phyloP scores from a whole-genome alignment of 2,329 filamentous ascomycete genomes.

The Calonectria multiphialidica region DNA sequence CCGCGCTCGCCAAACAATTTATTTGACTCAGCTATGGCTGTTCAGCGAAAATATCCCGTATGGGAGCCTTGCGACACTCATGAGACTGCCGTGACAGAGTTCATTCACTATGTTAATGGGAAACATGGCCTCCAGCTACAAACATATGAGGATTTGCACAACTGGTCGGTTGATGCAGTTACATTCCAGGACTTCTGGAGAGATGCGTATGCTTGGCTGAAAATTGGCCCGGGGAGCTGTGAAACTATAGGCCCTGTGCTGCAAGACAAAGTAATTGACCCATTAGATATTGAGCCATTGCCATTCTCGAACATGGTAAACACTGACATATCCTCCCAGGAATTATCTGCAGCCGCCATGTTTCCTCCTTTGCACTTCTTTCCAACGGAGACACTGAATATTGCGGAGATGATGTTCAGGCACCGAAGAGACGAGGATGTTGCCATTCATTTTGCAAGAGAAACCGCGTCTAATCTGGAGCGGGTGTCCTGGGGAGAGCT shows the following conservation, averaged over 20 bases:
- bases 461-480: not conserved
- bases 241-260: not conserved
- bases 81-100: conserved; percentile 2
- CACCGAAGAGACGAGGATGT: not conserved
- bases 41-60: not conserved
- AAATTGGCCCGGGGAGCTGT: not conserved
- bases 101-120: conserved; percentile 9
- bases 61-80: not conserved
- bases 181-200: conserved; percentile 20
- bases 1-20: too few relatives aligned
- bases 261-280: not conserved
- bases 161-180: conserved; percentile 14
- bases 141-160: conserved; percentile 18
- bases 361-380: conserved; percentile 20
- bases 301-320: too few relatives aligned
- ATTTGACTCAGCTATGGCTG: too few relatives aligned
- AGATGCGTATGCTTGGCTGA: conserved; percentile 21
- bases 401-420: conserved; percentile 15
- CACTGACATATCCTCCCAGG: too few relatives aligned
- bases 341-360: not conserved
- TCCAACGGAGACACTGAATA: conserved; percentile 8
- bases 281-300: too few relatives aligned
- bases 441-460: conserved; percentile 19
- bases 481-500: conserved; percentile 8
- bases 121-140: not conserved